Percentiles rank a stretch among this genome's conserved stretches.
Evolutionary conservation across 257 asterid genomes (phyloP).

Genomic region (Plectranthus barbatus): DNA sequence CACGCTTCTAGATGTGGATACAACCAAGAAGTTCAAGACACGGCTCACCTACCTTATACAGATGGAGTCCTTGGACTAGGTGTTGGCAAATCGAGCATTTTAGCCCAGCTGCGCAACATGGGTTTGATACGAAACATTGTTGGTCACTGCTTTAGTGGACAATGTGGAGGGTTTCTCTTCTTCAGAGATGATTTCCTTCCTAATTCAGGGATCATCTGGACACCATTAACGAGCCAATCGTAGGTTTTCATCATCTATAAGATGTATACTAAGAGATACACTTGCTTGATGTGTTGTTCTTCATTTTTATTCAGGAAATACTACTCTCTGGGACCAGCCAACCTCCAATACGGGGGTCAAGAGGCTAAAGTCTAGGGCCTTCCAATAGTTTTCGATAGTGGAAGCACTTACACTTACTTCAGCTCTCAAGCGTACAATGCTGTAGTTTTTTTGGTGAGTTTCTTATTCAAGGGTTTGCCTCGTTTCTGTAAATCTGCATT

Average conservation of each 20-base stretch:
- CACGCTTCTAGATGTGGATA: conserved; percentile 71
- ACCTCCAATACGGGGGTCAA: conserved; percentile 38
- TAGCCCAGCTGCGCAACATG: conserved; percentile 44
- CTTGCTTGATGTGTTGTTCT: conserved; percentile 7
- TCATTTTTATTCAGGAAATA: conserved; percentile 31
- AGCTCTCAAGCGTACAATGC: conserved; percentile 38
- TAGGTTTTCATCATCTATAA: conserved; percentile 15
- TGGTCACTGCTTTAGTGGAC: conserved; percentile 74
- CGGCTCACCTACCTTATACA: conserved; percentile 39
- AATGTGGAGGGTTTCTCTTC: conserved; percentile 82
- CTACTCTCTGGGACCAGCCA: conserved; percentile 48
- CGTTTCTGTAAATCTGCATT: neutral
- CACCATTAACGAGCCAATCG: conserved; percentile 38
- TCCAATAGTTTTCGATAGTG: conserved; percentile 51
- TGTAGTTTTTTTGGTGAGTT: conserved; percentile 38
- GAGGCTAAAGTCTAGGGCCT: conserved; percentile 44
- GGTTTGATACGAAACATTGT: conserved; percentile 59
- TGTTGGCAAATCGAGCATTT: conserved; percentile 62
- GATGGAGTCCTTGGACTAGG: conserved; percentile 98
- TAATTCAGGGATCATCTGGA: conserved; percentile 55
- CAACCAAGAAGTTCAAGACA: conserved; percentile 60
- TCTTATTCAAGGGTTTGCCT: neutral
- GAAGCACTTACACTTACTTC: conserved; percentile 66
- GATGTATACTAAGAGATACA: neutral
- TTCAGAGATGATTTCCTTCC: conserved; percentile 75